Evolutionary conservation across 306 rosid species (phyloP).

Genomic region (Glycyrrhiza uralensis): DNA sequence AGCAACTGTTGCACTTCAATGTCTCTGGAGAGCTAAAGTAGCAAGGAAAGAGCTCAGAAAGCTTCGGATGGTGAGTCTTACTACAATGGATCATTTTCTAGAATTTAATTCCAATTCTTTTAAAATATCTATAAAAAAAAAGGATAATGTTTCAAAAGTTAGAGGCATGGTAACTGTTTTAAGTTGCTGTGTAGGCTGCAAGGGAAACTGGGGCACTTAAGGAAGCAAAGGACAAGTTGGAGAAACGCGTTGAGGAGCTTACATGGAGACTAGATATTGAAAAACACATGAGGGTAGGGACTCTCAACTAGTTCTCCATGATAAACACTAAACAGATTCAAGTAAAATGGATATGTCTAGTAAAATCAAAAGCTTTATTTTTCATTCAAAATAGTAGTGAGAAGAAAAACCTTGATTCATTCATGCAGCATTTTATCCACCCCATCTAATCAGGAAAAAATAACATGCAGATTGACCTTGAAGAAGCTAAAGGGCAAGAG

Average conservation of each 20-base stretch:
- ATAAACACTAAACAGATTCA: neutral
- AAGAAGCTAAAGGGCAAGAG: slow-evolving; percentile 85
- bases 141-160: slow-evolving; percentile 11
- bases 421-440: neutral
- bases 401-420: slow-evolving; percentile 7
- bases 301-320: slow-evolving; percentile 16
- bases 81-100: neutral
- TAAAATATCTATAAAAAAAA: neutral
- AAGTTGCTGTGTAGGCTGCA: slow-evolving; percentile 60
- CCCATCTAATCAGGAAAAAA: slow-evolving; percentile 8
- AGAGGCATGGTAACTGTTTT: slow-evolving; percentile 14
- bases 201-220: slow-evolving; percentile 89
- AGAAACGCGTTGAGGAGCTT: slow-evolving; percentile 91
- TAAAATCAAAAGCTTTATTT: neutral
- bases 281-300: slow-evolving; percentile 72
- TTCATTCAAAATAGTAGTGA: slow-evolving; percentile 4
- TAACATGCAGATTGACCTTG: slow-evolving; percentile 64
- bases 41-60: slow-evolving; percentile 82
- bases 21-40: slow-evolving; percentile 77
- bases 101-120: neutral
- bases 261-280: slow-evolving; percentile 84
- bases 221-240: slow-evolving; percentile 94
- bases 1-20: slow-evolving; percentile 66
- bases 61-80: slow-evolving; percentile 56
- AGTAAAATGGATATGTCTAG: neutral